A percentile compares a stretch with the other conserved stretches of the same genome.
Conservation (phyloP, 225 moss, liverwort and hornwort genomes). For the Rhytidiadelphus loreus region DNA sequence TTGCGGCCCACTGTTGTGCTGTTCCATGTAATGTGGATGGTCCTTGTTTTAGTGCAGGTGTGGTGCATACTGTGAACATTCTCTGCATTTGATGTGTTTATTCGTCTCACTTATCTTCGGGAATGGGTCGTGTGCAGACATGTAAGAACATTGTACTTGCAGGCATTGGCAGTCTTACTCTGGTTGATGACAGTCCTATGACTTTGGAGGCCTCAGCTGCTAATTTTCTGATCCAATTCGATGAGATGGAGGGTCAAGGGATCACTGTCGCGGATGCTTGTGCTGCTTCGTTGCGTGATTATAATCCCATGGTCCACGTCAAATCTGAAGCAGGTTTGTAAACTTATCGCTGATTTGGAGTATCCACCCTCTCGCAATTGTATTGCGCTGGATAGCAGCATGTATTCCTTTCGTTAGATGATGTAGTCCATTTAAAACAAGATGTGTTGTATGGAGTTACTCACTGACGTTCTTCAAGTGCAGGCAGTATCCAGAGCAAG, state of each 20-base stretch:
- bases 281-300: slow-evolving; percentile 75
- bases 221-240: slow-evolving; percentile 74
- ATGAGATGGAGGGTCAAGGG: slow-evolving; percentile 47
- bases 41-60: background rate
- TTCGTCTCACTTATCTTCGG: background rate
- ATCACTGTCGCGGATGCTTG: slow-evolving; percentile 60
- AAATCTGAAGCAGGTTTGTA: slow-evolving; percentile 60
- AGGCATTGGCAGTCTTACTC: slow-evolving; percentile 76
- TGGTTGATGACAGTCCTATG: slow-evolving; percentile 73
- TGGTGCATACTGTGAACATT: background rate
- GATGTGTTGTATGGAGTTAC: background rate
- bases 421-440: background rate
- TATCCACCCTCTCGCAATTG: background rate
- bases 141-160: slow-evolving; percentile 98
- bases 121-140: slow-evolving; percentile 44
- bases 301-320: slow-evolving; percentile 93
- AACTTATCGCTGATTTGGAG: background rate
- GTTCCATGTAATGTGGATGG: background rate
- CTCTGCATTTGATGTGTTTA: background rate
- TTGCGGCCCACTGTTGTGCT: background rate
- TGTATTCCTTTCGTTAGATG: background rate
- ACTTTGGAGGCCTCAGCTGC: slow-evolving; percentile 66
- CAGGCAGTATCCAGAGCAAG: slow-evolving; percentile 74
- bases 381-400: background rate
- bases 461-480: background rate